Base-by-base conservation (phyloP, 805 yeast species). In the Yarrowia yakushimensis region DNA sequence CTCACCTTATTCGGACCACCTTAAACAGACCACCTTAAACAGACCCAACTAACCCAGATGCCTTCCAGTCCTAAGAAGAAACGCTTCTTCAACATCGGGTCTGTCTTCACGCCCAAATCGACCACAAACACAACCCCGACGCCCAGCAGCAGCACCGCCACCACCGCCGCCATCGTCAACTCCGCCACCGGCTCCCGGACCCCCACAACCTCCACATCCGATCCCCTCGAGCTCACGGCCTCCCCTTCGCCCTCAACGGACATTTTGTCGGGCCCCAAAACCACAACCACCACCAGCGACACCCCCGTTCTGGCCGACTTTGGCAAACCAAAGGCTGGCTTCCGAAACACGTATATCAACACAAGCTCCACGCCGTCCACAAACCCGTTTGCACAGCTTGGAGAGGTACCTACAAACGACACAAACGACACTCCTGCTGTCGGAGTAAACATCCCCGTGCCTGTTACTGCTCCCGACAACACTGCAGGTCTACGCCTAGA, bases 81-180 rank as follows among this genome's bases (percentile, higher is more conserved):
- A 41, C 61, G 61, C 36, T 55, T 55, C 61, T 55, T 55, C 61
- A 55, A 55, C 48, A 39, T 55, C 27, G 61, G 61, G 46, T 55
- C 61, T 30, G 61, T 55, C 8, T 55, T 55, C 37, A 55, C 39
- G 48, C 61, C 46, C 46, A 55, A 55, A 10, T 11, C n/a, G 43
- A 52, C 34, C 59, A 52, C 59, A 52, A 52, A 52, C 59, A 52
- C 59, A 52, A 25, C n/a, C 57, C 13, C 43, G n/a, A 18, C 57
- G 17, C 12, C 37, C n/a, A 13, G 28, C 37, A 30, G 20, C 55
- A 46, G 31, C 28, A 31, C 7, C 39, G 18, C 41, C 41, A 36
- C 22, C 43, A 2, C 31, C 33, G 17, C 5, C 17, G 17, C n/a
- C 42, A 4, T 23, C 25, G 17, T 3, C 20, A 23, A 15, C 42